Evolutionary conservation across 306 rosid species (phyloP).

Genomic region (Trichosanthes cucumerina): DNA sequence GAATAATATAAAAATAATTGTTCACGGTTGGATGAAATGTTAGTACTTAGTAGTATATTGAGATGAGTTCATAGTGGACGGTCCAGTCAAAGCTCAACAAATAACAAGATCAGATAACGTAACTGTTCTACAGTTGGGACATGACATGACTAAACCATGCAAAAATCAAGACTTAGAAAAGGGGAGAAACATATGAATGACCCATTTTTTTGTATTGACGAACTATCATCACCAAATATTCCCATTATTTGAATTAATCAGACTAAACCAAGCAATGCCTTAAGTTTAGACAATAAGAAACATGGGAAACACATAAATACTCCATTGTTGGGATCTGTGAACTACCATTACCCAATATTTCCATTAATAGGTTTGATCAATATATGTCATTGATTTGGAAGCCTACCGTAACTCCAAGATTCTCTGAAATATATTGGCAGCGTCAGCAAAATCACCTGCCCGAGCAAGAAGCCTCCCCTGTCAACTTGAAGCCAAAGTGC

Average conservation of each 20-base stretch:
- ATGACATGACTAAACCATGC: background rate
- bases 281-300: background rate
- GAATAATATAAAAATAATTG: background rate
- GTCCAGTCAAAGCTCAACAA: background rate
- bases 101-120: background rate
- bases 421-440: conserved; percentile 57
- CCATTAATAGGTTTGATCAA: background rate
- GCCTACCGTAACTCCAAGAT: conserved; percentile 77
- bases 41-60: background rate
- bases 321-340: background rate
- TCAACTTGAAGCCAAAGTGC: conserved; percentile 89
- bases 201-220: background rate
- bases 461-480: conserved; percentile 99
- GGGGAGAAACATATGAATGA: background rate
- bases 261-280: background rate
- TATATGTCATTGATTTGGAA: background rate
- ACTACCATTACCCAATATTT: background rate
- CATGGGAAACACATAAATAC: background rate
- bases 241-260: background rate
- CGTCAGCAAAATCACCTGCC: conserved; percentile 77
- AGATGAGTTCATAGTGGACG: background rate
- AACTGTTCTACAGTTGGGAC: background rate
- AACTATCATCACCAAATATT: background rate
- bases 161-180: background rate
- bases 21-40: background rate